Evolutionary conservation across 2,329 filamentous ascomycete genomes (phyloP).

Genomic region (Monilinia laxa): DNA sequence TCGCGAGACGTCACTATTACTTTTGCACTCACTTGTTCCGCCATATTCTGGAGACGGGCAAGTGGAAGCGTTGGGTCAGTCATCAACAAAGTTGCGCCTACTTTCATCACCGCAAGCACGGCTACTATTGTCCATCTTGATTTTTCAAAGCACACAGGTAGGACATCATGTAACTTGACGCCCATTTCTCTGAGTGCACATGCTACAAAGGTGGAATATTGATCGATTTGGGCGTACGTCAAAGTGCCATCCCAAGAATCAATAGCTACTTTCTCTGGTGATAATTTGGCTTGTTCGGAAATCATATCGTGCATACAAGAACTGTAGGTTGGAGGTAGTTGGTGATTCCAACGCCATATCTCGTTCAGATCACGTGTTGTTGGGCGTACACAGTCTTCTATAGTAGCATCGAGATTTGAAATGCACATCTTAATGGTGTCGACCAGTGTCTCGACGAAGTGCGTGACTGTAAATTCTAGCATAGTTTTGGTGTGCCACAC

Average conservation of each 20-base stretch:
- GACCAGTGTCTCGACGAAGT: slow-evolving; percentile 46
- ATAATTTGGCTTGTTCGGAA: slow-evolving; percentile 22
- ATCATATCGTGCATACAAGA: slow-evolving; percentile 34
- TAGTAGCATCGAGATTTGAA: slow-evolving; percentile 35
- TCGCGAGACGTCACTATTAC: slow-evolving; percentile 25
- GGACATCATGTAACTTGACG: slow-evolving; percentile 24
- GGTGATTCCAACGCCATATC: slow-evolving; percentile 51
- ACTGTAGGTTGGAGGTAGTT: slow-evolving; percentile 45
- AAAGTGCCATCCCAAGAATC: slow-evolving; percentile 34
- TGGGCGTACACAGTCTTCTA: slow-evolving; percentile 41
- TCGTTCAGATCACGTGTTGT: slow-evolving; percentile 45
- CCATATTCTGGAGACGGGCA: slow-evolving; percentile 31
- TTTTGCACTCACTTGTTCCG: slow-evolving; percentile 20
- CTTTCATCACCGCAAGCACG: slow-evolving; percentile 38
- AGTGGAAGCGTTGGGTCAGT: slow-evolving; percentile 38
- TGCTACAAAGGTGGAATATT: slow-evolving; percentile 29
- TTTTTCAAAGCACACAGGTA: slow-evolving; percentile 41
- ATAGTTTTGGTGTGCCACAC: slow-evolving; percentile 42
- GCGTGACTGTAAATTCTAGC: slow-evolving; percentile 45
- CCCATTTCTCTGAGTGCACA: slow-evolving; percentile 31
- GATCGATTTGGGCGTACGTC: slow-evolving; percentile 32
- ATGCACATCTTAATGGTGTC: slow-evolving; percentile 44
- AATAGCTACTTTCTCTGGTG: slow-evolving; percentile 32
- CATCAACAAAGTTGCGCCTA: slow-evolving; percentile 38
- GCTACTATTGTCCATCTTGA: slow-evolving; percentile 36